A percentile compares a stretch with the other conserved stretches of the same genome.
Evolutionary conservation across 169 alveolate genomes (phyloP).

Genomic region (Eimeria nieschulzi): DNA sequence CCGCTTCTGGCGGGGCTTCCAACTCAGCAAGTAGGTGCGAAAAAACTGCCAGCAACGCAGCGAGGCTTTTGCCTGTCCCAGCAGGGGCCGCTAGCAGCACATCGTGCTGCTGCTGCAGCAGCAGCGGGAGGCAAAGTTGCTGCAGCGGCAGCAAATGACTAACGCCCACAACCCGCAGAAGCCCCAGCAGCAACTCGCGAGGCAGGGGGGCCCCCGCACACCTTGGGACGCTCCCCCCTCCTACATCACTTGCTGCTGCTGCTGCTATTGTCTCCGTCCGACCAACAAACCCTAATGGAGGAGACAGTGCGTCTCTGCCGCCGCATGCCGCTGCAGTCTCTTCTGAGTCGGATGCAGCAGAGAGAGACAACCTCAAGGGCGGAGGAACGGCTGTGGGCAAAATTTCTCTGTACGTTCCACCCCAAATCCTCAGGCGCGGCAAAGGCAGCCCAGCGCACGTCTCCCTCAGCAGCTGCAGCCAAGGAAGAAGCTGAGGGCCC

Average conservation of each 20-base stretch:
- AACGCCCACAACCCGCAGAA: background rate
- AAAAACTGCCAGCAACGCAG: background rate
- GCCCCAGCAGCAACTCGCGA: slow-evolving; percentile 22
- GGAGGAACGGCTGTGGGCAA: background rate
- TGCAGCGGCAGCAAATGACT: slow-evolving; percentile 44
- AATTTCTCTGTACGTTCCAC: slow-evolving; percentile 20
- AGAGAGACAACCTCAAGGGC: background rate
- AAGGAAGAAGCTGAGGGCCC: background rate
- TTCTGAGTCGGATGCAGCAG: background rate
- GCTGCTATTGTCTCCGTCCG: background rate
- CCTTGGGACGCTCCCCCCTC: background rate
- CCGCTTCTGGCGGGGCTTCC: background rate
- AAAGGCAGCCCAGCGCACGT: slow-evolving; percentile 44
- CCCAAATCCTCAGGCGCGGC: slow-evolving; percentile 20
- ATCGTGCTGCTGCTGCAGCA: slow-evolving; percentile 32
- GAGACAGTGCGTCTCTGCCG: background rate
- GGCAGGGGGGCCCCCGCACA: background rate
- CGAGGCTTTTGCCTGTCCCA: slow-evolving; percentile 14
- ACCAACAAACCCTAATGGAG: background rate
- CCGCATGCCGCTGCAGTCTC: slow-evolving; percentile 4
- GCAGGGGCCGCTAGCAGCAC: slow-evolving; percentile 48
- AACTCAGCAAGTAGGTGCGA: background rate
- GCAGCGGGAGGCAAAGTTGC: slow-evolving; percentile 44
- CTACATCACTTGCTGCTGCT: background rate
- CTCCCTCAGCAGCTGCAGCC: slow-evolving; percentile 9